These are phyloP conservation scores for Russula olivacea DNA, from an alignment of 768 basidiomycete species.

Conservation along the genomic window DNA sequence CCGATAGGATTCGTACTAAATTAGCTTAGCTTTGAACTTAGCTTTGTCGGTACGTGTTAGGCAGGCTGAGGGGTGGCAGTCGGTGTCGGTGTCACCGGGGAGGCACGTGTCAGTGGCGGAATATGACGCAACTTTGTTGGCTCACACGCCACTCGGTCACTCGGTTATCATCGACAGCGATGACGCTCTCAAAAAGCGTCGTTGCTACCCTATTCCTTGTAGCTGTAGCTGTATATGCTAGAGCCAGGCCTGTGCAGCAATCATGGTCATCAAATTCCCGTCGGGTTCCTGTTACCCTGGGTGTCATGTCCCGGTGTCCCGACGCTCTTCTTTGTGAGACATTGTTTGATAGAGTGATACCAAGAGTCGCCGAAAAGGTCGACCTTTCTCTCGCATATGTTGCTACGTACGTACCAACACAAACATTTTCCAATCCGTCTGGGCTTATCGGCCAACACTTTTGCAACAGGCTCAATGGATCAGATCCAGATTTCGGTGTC, in stretches of 20 bases:
- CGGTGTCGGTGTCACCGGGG: not conserved
- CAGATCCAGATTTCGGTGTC: slow-evolving; percentile 68
- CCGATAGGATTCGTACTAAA: slow-evolving; percentile 1
- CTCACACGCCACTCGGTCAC: too few relatives aligned
- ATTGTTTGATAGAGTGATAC: slow-evolving; percentile 66
- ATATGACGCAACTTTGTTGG: slow-evolving; percentile 13
- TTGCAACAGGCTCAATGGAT: slow-evolving; percentile 49
- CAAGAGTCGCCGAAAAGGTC: slow-evolving; percentile 56
- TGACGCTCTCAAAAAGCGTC: not conserved
- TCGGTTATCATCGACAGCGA: not conserved
- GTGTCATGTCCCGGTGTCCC: slow-evolving; percentile 70
- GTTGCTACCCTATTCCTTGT: not conserved
- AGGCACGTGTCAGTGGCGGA: slow-evolving; percentile 8
- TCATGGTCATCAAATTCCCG: slow-evolving; percentile 23
- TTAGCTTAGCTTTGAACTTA: too few relatives aligned
- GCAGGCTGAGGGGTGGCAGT: not conserved
- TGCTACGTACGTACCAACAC: slow-evolving; percentile 50
- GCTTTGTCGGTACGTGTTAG: not conserved
- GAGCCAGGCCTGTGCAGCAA: slow-evolving; percentile 6
- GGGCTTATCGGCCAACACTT: not conserved
- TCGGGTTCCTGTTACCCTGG: slow-evolving; percentile 48
- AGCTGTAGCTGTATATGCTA: not conserved
- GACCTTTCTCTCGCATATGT: slow-evolving; percentile 68
- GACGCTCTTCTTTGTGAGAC: slow-evolving; percentile 80
- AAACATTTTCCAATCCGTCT: not conserved